Conservation (phyloP, 2,329 filamentous ascomycete species). For the Ustilaginoidea virens region DNA sequence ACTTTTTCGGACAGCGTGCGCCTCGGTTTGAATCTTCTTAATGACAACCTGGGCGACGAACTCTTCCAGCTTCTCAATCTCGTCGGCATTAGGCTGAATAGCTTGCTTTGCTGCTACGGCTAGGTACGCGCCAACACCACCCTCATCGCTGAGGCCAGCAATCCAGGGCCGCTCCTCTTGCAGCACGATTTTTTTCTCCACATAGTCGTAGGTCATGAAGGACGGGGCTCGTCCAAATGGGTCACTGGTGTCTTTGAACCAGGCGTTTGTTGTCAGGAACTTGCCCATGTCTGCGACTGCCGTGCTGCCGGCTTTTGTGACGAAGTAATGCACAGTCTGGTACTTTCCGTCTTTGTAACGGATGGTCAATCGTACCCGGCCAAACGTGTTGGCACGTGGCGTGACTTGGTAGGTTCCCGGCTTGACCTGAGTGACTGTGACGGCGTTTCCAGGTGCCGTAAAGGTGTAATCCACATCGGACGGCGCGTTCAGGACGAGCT, state of each 20-base stretch:
- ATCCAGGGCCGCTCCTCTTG: constrained; percentile 40
- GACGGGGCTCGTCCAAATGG: constrained; percentile 38
- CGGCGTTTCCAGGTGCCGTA: constrained; percentile 19
- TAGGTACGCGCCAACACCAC: constrained; percentile 39
- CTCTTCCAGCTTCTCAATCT: constrained; percentile 39
- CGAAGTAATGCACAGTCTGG: constrained; percentile 40
- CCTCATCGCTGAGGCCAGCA: constrained; percentile 44
- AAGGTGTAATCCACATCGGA: constrained; percentile 24
- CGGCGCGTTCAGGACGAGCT: constrained; percentile 27
- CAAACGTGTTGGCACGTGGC: constrained; percentile 28
- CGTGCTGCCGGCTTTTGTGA: constrained; percentile 31
- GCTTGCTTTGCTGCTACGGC: constrained; percentile 39
- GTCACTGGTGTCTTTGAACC: constrained; percentile 34
- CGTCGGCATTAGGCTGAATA: constrained; percentile 29
- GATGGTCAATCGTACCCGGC: constrained; percentile 31
- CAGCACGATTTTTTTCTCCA: constrained; percentile 23
- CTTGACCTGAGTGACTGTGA: constrained; percentile 15
- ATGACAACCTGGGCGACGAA: too few relatives aligned
- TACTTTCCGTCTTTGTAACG: constrained; percentile 28
- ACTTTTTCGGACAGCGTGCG: constrained; percentile 35
- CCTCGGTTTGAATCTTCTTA: too few relatives aligned
- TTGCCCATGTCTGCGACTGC: constrained; percentile 29
- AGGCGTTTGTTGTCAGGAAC: constrained; percentile 38
- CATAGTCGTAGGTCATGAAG: constrained; percentile 41
- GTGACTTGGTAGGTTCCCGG: constrained; percentile 24